Evolutionary conservation across 208 protist species (phyloP), one percentile per base, ranked within the genome.

Genomic region (Leishmania martiniquensis): DNA sequence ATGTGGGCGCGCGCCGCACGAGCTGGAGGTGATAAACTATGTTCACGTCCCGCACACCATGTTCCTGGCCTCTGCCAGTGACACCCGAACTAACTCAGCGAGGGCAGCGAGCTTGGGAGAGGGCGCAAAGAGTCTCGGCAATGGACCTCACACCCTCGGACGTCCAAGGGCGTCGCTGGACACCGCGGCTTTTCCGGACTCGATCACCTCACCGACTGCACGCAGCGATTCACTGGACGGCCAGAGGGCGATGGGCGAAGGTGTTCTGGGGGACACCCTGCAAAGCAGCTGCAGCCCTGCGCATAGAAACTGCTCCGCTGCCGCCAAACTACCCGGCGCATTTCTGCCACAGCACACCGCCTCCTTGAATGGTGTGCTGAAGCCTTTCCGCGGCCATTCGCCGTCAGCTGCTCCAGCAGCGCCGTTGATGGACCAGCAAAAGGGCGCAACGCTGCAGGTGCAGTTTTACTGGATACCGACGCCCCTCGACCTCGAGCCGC

Each of bases 41-140:
- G 59, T 76, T 13, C 89, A 92, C 49, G 75, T 92, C 29, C 89
- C 89, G 34, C 78, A 90, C 76, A 59, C 85, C n/a, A 75, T 92
- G 52, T 83, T 93, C 32, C 51, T 75, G 20, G 65, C 66, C 6
- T 45, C 78, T 52, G 37, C 72, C 42, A 29, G 76, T 25, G 69
- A 17, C 20, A 17, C 59, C 39, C 65, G 13, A 6, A 22, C 32
- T 20, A 17, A 37, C 10, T 17, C 7, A 42, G 2, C 3, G 3
- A 47, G 39, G 7, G 65, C 39, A 47, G 42, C 22, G 25, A 47
- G 37, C 20, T 25, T 47, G 65, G 44, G 22, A 49, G 44, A 69
- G 39, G 12, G 65, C 25, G 44, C 7, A 5, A 42, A 69, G 34
- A 25, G 65, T 25, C 39, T 51, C 42, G 22, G 37, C 17, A 12